Base-by-base conservation (phyloP, 192 early-diverging fungal species). In the Backusella psychrophila region DNA sequence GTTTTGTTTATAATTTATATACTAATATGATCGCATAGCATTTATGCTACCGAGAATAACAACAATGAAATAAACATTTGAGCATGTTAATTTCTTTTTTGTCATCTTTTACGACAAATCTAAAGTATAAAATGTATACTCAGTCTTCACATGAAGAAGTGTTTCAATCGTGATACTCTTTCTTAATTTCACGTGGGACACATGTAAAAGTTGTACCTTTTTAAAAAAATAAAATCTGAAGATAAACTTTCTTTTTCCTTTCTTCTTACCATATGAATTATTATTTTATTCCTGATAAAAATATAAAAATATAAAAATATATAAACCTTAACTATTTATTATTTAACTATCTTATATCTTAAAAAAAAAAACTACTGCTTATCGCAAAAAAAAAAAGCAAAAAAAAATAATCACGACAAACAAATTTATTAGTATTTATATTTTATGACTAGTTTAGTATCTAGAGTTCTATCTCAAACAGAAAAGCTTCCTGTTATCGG, bases 401-500 rank as follows among this genome's bases (percentile, higher is more conserved):
- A 56, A 11, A 29, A 53, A 41, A 41, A 41, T 9, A 41, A 44
- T 44, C 14, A 44, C 42, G 42, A 44, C 42, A 44, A 44, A 59
- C 8, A 59, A 26, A 12, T 59, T 26, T 63, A 63, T 63, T 29
- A 63, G 26, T 12, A 63, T 29, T 14, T 63, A 63, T 14, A 70
- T 39, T 31, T 63, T 63, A 74, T 74, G 72, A 39, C 56, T 23
- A 65, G 35, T 14, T 23, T 74, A 53, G 72, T 74, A 11, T 74
- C 56, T 42, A 34, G 72, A 74, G 52, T 74, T 35, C 26, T 65
- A 41, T 74, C 72, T 29, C 72, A 74, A 38, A 56, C 72, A 65
- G 72, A 74, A 39, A 74, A 74, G 11, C 35, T 77, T 21, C 75
- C 75, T 12, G 52, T 76, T 12, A 41, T 70, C 1, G 52, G 42